A percentile compares a stretch with the other conserved stretches of the same genome.
Evolutionary conservation across 1,284 basidiomycete genomes (phyloP).

Genomic region (Naganishia cerealis): DNA sequence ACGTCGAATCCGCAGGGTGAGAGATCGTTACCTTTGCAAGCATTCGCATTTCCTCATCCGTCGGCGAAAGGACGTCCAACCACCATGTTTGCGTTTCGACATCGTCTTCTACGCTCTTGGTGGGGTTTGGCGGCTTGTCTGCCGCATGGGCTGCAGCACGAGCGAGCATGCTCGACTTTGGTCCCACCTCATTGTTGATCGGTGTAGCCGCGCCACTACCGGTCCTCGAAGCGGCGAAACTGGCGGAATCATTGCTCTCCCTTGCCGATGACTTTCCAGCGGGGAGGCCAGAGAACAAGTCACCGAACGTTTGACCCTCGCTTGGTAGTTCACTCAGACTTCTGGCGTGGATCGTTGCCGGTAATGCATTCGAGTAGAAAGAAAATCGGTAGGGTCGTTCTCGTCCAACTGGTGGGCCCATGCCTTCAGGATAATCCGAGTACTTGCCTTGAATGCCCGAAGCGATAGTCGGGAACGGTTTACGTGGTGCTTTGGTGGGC

Average conservation of each 20-base stretch:
- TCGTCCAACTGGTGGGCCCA: slow-evolving; percentile 59
- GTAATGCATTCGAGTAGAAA: slow-evolving; percentile 92
- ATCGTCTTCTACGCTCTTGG: slow-evolving; percentile 48
- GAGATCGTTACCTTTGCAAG: slow-evolving; percentile 70
- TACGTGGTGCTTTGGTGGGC: slow-evolving; percentile 44
- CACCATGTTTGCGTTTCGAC: slow-evolving; percentile 88
- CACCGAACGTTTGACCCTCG: slow-evolving; percentile 88
- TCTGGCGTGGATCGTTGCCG: slow-evolving; percentile 90
- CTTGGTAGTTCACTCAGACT: slow-evolving; percentile 90
- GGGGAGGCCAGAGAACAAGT: slow-evolving; percentile 71
- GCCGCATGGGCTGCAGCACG: slow-evolving; percentile 41
- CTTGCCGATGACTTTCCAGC: slow-evolving; percentile 15
- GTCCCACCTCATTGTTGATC: slow-evolving; percentile 21
- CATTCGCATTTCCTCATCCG: slow-evolving; percentile 97
- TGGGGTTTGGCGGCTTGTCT: slow-evolving; percentile 21
- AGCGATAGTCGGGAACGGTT: slow-evolving; percentile 24
- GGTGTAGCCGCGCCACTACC: slow-evolving; percentile 40
- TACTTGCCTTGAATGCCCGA: slow-evolving; percentile 31
- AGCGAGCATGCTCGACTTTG: slow-evolving; percentile 44
- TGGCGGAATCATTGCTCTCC: slow-evolving; percentile 15
- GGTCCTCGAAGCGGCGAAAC: slow-evolving; percentile 21
- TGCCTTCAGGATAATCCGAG: slow-evolving; percentile 32
- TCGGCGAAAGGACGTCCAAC: slow-evolving; percentile 91
- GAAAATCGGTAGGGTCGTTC: slow-evolving; percentile 95
- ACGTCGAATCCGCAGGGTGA: background rate